Evolutionary conservation across 2,329 filamentous ascomycete genomes (phyloP).

Genomic region (Colletotrichum spinosum): DNA sequence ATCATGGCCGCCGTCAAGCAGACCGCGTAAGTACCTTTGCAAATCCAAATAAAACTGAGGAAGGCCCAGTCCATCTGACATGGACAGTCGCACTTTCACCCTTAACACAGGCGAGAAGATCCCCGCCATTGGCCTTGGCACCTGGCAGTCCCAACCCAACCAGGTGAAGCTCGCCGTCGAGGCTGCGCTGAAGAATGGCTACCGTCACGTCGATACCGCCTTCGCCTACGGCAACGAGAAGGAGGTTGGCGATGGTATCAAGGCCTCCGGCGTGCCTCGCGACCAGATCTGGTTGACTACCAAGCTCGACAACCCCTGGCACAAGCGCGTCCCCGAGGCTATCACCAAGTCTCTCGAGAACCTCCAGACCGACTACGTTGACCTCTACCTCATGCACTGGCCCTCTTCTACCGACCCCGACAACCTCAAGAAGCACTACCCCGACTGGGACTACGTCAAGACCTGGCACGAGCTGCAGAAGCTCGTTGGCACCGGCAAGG

Average conservation of each 20-base stretch:
- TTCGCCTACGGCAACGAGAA: constrained; percentile 82
- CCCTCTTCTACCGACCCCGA: constrained; percentile 72
- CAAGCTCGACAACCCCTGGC: constrained; percentile 86
- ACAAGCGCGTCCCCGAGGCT: constrained; percentile 74
- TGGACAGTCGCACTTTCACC: constrained; percentile 66
- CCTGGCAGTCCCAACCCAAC: constrained; percentile 80
- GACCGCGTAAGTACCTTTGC: constrained; percentile 23
- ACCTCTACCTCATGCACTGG: constrained; percentile 81
- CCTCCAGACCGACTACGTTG: constrained; percentile 73
- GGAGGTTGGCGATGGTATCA: constrained; percentile 75
- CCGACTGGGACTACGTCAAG: constrained; percentile 85
- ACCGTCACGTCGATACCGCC: constrained; percentile 82
- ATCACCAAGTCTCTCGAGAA: constrained; percentile 70
- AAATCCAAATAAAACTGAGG: not conserved
- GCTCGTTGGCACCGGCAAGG: constrained; percentile 75
- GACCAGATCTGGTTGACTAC: constrained; percentile 79
- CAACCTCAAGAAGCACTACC: constrained; percentile 74
- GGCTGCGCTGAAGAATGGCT: constrained; percentile 74
- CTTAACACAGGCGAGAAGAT: constrained; percentile 84
- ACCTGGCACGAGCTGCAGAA: constrained; percentile 82
- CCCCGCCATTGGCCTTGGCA: constrained; percentile 80
- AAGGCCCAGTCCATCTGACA: not conserved
- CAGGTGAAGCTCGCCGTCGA: constrained; percentile 79
- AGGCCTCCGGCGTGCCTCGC: constrained; percentile 72
- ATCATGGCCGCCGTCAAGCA: constrained; percentile 35